Base-by-base conservation (phyloP, 2,329 filamentous ascomycete species). In the Neopestalotiopsis sp. region DNA sequence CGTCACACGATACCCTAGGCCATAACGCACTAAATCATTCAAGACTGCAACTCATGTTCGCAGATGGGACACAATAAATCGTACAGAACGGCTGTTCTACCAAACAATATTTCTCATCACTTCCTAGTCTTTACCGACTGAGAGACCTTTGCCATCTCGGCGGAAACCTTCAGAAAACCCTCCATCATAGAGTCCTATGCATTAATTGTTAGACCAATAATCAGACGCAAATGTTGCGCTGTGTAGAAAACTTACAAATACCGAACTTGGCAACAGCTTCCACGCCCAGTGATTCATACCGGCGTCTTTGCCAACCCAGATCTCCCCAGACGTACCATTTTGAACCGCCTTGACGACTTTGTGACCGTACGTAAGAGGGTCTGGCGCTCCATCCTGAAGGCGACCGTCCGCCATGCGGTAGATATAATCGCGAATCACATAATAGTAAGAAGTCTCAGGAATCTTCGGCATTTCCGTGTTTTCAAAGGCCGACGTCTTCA, bases 281-380 rank as follows among this genome's bases (percentile, higher is more conserved):
- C 34, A 38, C 10, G 34, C 34, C 34, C 6, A 38, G 10, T 38
- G 34, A 10, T 38, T 38, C 34, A 38, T 10, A 38, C 6, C 34
- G 10, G 71, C 73, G 56, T 69, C 68, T 52, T 68, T 71, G 12
- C 74, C 74, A 13, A 66, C 70, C 74, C 73, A 74, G 6, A 74
- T 58, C 17, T 63, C 61, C 20, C 72, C 74, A 24, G 40, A 65
- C 12, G 70, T 60, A 9, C 74, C 73, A 62, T 68, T 74, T 3
- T 75, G 71, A 14, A 74, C 64, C 28, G 68, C 66, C 4, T 65
- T 65, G 1, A 75, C 69, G 6, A 75, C 72, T 13, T 73, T 68
- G 56, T 32, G 40, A 3, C 63, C 69, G 38, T 70, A 70, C 42
- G 59, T 57, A 4, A 49, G 59, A 45, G 73, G 4, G 58, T 65